Conservation (phyloP, 2,329 filamentous ascomycete genomes). For the Phialophora macrospora region DNA sequence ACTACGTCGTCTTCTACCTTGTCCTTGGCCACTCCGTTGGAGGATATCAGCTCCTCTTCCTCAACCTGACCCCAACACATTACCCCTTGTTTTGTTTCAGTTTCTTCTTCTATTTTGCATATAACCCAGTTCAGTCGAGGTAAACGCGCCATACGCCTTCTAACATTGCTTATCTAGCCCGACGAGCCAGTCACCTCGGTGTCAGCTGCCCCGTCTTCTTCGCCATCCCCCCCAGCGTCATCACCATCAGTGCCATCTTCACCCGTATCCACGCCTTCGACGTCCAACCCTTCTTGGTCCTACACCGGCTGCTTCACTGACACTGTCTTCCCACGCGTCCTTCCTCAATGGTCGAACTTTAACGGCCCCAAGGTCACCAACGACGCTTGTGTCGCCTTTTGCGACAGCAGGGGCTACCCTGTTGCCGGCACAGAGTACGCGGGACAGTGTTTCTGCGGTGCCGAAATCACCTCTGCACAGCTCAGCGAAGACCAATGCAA, state of each 20-base stretch:
- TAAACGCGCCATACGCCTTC: background rate
- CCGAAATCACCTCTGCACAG: constrained; percentile 34
- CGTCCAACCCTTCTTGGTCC: constrained; percentile 29
- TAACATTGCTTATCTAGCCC: constrained; percentile 14
- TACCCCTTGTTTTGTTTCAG: background rate
- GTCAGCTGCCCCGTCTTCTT: background rate
- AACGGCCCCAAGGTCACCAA: constrained; percentile 49
- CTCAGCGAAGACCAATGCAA: constrained; percentile 36
- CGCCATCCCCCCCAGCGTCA: constrained; percentile 1
- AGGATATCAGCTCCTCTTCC: background rate
- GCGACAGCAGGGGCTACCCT: constrained; percentile 51
- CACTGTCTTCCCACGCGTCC: constrained; percentile 46
- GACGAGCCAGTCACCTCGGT: background rate
- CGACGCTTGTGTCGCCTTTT: constrained; percentile 57
- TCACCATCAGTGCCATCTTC: background rate
- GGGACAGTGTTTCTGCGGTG: constrained; percentile 57
- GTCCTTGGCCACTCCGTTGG: background rate
- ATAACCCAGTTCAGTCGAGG: background rate
- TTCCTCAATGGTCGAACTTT: constrained; percentile 51
- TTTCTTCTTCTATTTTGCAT: background rate
- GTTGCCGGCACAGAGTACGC: constrained; percentile 58
- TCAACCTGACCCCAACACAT: background rate
- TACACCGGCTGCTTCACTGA: constrained; percentile 52
- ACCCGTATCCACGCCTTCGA: constrained; percentile 5
- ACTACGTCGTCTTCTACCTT: constrained; percentile 2